Evolutionary conservation across 2,329 filamentous ascomycete genomes (phyloP).

Genomic region (Fusarium sp.): DNA sequence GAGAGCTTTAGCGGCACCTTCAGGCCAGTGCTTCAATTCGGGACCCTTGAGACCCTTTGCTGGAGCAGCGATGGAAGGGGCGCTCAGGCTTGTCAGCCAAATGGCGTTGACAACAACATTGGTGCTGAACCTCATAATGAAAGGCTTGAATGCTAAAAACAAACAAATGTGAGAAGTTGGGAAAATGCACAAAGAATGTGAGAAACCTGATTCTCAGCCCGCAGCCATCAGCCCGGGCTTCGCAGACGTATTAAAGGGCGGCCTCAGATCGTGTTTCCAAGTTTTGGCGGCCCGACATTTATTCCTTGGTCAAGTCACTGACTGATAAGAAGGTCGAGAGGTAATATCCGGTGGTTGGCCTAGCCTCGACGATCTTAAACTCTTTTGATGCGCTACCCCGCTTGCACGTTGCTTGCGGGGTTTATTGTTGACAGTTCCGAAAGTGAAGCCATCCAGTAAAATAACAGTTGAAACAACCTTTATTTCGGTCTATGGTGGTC

Average conservation of each 20-base stretch:
- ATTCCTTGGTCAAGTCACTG: constrained; percentile 9
- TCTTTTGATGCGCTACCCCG: constrained; percentile 21
- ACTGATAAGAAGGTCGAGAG: not conserved
- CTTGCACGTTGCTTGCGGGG: constrained; percentile 4
- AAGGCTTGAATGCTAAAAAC: not conserved
- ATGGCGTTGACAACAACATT: constrained; percentile 25
- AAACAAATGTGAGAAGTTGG: not conserved
- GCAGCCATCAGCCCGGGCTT: not conserved
- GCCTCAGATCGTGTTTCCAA: not conserved
- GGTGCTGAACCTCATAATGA: constrained; percentile 28
- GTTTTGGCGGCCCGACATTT: constrained; percentile 28
- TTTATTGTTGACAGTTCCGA: not conserved
- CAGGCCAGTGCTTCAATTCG: constrained; percentile 52
- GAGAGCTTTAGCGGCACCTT: constrained; percentile 49
- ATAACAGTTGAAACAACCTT: not conserved
- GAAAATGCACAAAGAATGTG: not conserved
- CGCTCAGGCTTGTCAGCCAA: constrained; percentile 25
- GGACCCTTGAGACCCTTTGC: constrained; percentile 34
- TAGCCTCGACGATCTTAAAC: constrained; percentile 25
- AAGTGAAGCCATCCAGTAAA: not conserved
- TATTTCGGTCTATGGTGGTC: not conserved
- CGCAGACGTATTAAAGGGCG: constrained; percentile 15
- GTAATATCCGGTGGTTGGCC: constrained; percentile 25
- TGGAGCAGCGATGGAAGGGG: constrained; percentile 22
- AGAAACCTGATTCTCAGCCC: constrained; percentile 1